These are phyloP conservation scores for Fragaria iinumae DNA, from an alignment of 306 rosid species.

Conservation along the genomic window DNA sequence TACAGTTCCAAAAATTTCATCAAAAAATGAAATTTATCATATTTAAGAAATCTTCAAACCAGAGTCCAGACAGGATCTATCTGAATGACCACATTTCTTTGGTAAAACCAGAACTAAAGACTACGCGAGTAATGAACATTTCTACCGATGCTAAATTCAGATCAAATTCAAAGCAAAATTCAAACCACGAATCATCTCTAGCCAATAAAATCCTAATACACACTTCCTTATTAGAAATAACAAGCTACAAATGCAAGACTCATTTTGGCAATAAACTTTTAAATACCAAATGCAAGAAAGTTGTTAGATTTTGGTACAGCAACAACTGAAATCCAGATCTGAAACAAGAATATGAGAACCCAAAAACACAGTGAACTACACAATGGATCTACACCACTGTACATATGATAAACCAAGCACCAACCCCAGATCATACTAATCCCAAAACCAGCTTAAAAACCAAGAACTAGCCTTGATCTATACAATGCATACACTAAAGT, in stretches of 20 bases:
- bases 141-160: slow-evolving; percentile 26
- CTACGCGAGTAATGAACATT: neutral
- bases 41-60: neutral
- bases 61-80: neutral
- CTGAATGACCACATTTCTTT: neutral
- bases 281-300: neutral
- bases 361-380: slow-evolving; percentile 6
- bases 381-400: slow-evolving; percentile 31
- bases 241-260: slow-evolving; percentile 6
- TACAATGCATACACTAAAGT: slow-evolving; percentile 21
- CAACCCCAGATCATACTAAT: slow-evolving; percentile 25
- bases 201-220: neutral
- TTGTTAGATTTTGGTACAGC: neutral
- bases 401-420: slow-evolving; percentile 9
- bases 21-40: neutral
- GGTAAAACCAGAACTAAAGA: neutral
- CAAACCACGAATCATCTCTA: neutral
- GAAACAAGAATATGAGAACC: slow-evolving; percentile 29
- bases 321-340: slow-evolving; percentile 54
- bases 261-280: neutral
- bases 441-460: slow-evolving; percentile 11
- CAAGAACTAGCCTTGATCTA: slow-evolving; percentile 36
- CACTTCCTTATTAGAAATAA: neutral
- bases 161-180: slow-evolving; percentile 33
- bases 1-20: neutral